Base-by-base conservation (phyloP, 1,284 basidiomycete species). In the Chondrostereum purpureum region DNA sequence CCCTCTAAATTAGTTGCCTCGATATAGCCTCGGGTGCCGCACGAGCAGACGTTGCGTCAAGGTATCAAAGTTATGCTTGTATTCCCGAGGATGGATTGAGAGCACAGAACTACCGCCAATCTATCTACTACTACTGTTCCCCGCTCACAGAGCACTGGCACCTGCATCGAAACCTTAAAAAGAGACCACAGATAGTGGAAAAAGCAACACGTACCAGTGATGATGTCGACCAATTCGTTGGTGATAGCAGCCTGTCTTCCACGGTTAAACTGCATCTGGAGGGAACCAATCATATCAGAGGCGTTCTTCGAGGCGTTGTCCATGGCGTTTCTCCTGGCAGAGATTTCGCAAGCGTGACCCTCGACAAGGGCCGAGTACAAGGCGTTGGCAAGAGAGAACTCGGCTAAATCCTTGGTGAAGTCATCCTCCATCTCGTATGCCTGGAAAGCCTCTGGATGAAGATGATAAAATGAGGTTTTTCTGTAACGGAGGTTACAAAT, bases 281-380 rank as follows among this genome's bases (percentile, higher is more conserved):
- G 76, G 43, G 75, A 70, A 54, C 68, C 69, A 59, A 94, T 94
- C 92, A 95, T 94, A 67, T 93, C 92, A 43, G 72, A 77, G 48
- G 95, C 96, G 70, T 99, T 99, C 85, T 94, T 99, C 55, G 94
- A 95, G 43, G 95, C 96, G 63, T 95, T 99, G 83, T 99, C 95
- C 95, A 99, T 99, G 62, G 96, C 95, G 59, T 96, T 98, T 57
- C 95, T 88, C 86, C 87, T 84, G 61, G 87, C 81, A 60, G 84
- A 88, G 64, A 88, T 89, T 70, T 99, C 95, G 58, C 93, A 92
- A 50, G 96, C 95, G 67, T 98, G 94, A 50, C 85, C 88, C 70
- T 99, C 96, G 40, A 91, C 89, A 44, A 99, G 86, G 45, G 92
- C 86, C 54, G 93, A 85, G 67, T 84, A 99, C 73, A 99, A 83